Evolutionary conservation across 352 stramenopile genomes (phyloP).

Genomic region (Pythium brassicae): DNA sequence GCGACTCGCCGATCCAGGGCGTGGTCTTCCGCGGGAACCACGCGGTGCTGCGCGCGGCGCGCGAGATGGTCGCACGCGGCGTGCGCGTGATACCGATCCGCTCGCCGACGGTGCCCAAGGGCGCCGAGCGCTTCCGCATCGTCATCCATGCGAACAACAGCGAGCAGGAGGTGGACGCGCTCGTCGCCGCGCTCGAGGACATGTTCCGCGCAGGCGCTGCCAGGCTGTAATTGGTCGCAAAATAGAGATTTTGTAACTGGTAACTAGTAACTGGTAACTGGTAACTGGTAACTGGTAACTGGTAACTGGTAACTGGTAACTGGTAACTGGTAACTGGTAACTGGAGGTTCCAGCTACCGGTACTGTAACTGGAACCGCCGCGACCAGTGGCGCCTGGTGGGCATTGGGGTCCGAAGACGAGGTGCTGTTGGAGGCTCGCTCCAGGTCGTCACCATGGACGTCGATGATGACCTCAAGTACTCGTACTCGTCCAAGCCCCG

Average conservation of each 20-base stretch:
- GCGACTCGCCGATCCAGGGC: conserved; percentile 92
- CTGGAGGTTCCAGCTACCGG: too few species aligned
- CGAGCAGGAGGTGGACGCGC: conserved; percentile 68
- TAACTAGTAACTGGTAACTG: too few species aligned
- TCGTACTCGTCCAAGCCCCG: conserved; percentile 76
- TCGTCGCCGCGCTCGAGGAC: conserved; percentile 44
- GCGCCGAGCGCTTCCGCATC: conserved; percentile 93
- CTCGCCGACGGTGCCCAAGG: conserved; percentile 92
- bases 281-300: too few species aligned
- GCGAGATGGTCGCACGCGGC: conserved; percentile 46
- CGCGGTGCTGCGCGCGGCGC: conserved; percentile 74
- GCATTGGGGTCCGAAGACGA: too few species aligned
- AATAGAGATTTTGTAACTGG: too few species aligned
- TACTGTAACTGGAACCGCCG: too few species aligned
- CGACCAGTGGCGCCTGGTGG: too few species aligned
- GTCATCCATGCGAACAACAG: conserved; percentile 96
- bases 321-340: too few species aligned
- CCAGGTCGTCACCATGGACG: too few species aligned
- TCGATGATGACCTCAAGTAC: conserved; percentile 61
- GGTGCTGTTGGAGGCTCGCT: too few species aligned
- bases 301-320: too few species aligned
- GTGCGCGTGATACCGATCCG: conserved; percentile 95
- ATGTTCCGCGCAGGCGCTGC: conserved; percentile 30
- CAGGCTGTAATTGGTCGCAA: too few species aligned
- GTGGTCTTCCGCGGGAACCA: conserved; percentile 92